Evolutionary conservation across 371 early-diverging fungal species (phyloP).

Genomic region (Encephalitozoon romaleae): DNA sequence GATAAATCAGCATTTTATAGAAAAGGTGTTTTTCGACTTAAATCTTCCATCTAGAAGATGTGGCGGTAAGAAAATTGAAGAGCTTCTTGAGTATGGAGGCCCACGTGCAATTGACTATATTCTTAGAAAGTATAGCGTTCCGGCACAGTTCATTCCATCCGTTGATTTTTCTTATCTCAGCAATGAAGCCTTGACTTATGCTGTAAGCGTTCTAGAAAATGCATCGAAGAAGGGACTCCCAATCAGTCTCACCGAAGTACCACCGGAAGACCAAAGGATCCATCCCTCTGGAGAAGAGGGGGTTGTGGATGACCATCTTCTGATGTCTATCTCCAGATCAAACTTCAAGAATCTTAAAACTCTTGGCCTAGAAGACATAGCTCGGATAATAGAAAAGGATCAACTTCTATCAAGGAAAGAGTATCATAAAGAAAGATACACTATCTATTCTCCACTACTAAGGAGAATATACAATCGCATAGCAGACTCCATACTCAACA

Average conservation of each 20-base stretch:
- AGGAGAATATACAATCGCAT: not conserved
- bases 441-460: not conserved
- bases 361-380: not conserved
- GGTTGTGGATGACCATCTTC: not conserved
- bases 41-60: not conserved
- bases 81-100: not conserved
- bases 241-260: not conserved
- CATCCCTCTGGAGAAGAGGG: not conserved
- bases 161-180: not conserved
- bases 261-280: not conserved
- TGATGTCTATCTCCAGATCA: not conserved
- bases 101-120: not conserved
- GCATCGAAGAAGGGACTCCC: not conserved
- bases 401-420: not conserved
- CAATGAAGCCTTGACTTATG: not conserved
- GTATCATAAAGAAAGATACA: not conserved
- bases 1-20: not conserved
- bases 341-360: not conserved
- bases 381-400: conserved; percentile 19
- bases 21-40: conserved; percentile 21
- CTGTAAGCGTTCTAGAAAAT: not conserved
- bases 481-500: conserved; percentile 1
- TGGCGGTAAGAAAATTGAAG: not conserved
- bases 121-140: not conserved
- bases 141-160: not conserved